Conservation (phyloP, 495 filamentous ascomycete genomes). For the Xylaria telfairii region DNA sequence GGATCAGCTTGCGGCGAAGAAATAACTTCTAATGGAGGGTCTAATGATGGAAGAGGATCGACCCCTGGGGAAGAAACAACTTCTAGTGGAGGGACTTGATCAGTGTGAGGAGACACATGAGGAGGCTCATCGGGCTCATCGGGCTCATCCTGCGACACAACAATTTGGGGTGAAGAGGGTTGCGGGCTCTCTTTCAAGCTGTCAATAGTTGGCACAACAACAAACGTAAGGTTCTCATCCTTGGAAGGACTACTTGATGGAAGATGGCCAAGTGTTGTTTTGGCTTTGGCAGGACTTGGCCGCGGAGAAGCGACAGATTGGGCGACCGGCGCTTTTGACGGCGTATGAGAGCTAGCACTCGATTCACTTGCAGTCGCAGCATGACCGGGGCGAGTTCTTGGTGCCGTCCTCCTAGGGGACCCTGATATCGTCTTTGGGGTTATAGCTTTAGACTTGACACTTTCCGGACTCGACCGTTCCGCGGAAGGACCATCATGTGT, state of each 20-base stretch:
- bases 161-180: background rate
- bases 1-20: slow-evolving; percentile 28
- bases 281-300: slow-evolving; percentile 29
- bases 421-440: slow-evolving; percentile 49
- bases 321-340: slow-evolving; percentile 36
- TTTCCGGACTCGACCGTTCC: slow-evolving; percentile 50
- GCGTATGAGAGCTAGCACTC: slow-evolving; percentile 40
- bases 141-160: slow-evolving; percentile 17
- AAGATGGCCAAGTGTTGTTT: slow-evolving; percentile 33
- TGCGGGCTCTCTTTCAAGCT: slow-evolving; percentile 15
- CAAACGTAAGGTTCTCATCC: slow-evolving; percentile 60
- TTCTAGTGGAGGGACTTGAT: background rate
- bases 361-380: slow-evolving; percentile 52
- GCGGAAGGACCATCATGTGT: slow-evolving; percentile 48
- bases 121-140: too few species aligned
- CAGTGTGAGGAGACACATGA: slow-evolving; percentile 3
- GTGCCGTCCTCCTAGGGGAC: slow-evolving; percentile 52
- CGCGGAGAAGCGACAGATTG: slow-evolving; percentile 43
- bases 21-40: background rate
- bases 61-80: background rate
- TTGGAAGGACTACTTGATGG: slow-evolving; percentile 48
- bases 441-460: slow-evolving; percentile 40
- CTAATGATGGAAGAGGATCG: background rate
- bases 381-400: slow-evolving; percentile 50
- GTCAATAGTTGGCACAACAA: slow-evolving; percentile 11